Evolutionary conservation across 2,329 filamentous ascomycete genomes (phyloP), one percentile per base, ranked within the genome.

Genomic region (Talaromyces sp.): DNA sequence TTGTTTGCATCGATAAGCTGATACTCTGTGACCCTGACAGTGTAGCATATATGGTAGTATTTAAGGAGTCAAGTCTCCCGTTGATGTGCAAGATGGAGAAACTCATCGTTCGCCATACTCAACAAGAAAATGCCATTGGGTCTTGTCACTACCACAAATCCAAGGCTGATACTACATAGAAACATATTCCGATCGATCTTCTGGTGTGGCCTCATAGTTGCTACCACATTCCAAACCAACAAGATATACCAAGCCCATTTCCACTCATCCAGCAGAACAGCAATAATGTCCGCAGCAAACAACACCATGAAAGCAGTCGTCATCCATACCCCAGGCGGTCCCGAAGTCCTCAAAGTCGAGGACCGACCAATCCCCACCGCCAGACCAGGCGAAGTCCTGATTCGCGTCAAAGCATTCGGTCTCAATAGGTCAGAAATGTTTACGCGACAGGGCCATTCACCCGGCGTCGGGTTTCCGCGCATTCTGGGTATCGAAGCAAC

Each of bases 401-500:
- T 83, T 68, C 75, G 73, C 60, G 70, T 82, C 66, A 74, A 78
- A 61, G 81, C 78, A 17, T 79, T 80, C 67, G 81, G 81, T n/a
- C 77, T 83, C 67, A 83, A 83, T 67, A 78, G 80, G 19, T 77
- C 76, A 59, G 80, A 83, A 67, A 73, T 82, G 66, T 82, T 79
- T 75, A 83, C 81, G 7, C 78, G 81, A 13, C 79, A 80, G 65
- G 81, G 80, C 38, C 74, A 79, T 69, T 79, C 76, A 6, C 78
- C 77, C 6, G 72, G 69, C 15, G 74, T 82, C 51, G 54, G 69
- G 7, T 81, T 82, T 62, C 80, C 81, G 0, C 78, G 79, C 43
- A 75, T 83, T 40, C 71, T 82, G 3, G 81, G 82, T 45, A 83
- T 83, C 68, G 82, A 84, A 72, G 80, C 79, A 19, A 73, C 77